Evolutionary conservation across 768 basidiomycete species (phyloP), one percentile per base, ranked within the genome.

Genomic region (Panus rudis): DNA sequence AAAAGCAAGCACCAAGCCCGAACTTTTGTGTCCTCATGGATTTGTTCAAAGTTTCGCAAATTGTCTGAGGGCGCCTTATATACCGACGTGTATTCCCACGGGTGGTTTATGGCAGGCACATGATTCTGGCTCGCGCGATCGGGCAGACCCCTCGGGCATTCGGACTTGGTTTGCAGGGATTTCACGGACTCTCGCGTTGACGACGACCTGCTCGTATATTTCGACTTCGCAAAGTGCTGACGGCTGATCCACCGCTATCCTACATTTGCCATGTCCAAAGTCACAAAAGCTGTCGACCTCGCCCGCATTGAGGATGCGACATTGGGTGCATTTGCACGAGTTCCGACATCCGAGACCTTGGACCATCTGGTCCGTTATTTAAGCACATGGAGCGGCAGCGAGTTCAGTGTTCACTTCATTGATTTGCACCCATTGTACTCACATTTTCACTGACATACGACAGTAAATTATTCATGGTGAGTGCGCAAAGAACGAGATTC

Each of bases 21-120:
- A 91, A 90, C 88, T 91, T 86, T 85, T 76, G 61, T 79, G 87
- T 90, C 85, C 80, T 74, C 85, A 74, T 48, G 57, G 68, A 67
- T 79, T 84, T 83, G 81, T 86, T 86, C 79, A 41, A 57, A 59
- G 55, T 50, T 57, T 53, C 55, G 44, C 24, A 24, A 5, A 52
- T 55, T 49, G 45, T 55, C 54, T 49, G 41, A 16, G 11, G 13
- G 17, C 17, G 5, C 20, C 14, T 38, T 51, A 53, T 63, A 62
- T 55, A 47, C 35, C 32, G 31, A 14, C 69, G 76, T 45, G 34
- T 26, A 21, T 55, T 73, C 74, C 48, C 72, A 72, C 63, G 42
- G 52, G 49, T 51, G 16, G 21, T 45, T 31, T 39, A 37, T 33
- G 10, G 10, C 41, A 31, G 28, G 22, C 17, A 26, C 48, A 26